These are phyloP conservation scores for Monotropa hypopitys DNA, from an alignment of 179 eudicot genomes.

Conservation along the genomic window DNA sequence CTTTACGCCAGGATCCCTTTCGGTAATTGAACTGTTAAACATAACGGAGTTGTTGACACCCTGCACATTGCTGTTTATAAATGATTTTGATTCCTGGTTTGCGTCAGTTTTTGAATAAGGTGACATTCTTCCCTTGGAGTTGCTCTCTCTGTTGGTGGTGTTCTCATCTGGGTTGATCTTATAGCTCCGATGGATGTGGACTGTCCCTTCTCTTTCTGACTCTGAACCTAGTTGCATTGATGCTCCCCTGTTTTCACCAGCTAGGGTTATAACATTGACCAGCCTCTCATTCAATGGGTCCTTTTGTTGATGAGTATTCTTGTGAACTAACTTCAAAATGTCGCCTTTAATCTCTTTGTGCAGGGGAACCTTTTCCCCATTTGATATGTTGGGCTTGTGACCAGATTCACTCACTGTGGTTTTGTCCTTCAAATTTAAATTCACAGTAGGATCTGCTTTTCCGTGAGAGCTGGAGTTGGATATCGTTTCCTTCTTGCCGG, in stretches of 20 bases:
- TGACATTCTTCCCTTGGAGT: slow-evolving; percentile 16
- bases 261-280: slow-evolving; percentile 42
- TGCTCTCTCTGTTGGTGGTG: slow-evolving; percentile 33
- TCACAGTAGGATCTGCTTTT: slow-evolving; percentile 15
- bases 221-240: slow-evolving; percentile 46
- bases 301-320: slow-evolving; percentile 19
- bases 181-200: slow-evolving; percentile 56
- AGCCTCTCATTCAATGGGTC: slow-evolving; percentile 20
- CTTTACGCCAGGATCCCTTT: slow-evolving; percentile 60
- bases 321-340: slow-evolving; percentile 27
- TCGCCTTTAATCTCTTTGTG: slow-evolving; percentile 34
- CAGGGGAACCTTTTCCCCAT: slow-evolving; percentile 16
- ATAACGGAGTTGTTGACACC: slow-evolving; percentile 69
- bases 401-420: slow-evolving; percentile 11
- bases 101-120: slow-evolving; percentile 16
- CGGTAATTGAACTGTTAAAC: slow-evolving; percentile 35
- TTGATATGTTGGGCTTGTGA: slow-evolving; percentile 17
- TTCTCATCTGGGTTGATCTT: slow-evolving; percentile 36
- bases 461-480: slow-evolving; percentile 6
- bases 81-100: slow-evolving; percentile 25
- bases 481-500: slow-evolving; percentile 18
- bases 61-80: slow-evolving; percentile 62
- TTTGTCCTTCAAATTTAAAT: slow-evolving; percentile 19
- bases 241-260: slow-evolving; percentile 77
- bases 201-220: slow-evolving; percentile 23